Base-by-base conservation (phyloP, 2,329 filamentous ascomycete species). In the Alternaria triticimaculans region DNA sequence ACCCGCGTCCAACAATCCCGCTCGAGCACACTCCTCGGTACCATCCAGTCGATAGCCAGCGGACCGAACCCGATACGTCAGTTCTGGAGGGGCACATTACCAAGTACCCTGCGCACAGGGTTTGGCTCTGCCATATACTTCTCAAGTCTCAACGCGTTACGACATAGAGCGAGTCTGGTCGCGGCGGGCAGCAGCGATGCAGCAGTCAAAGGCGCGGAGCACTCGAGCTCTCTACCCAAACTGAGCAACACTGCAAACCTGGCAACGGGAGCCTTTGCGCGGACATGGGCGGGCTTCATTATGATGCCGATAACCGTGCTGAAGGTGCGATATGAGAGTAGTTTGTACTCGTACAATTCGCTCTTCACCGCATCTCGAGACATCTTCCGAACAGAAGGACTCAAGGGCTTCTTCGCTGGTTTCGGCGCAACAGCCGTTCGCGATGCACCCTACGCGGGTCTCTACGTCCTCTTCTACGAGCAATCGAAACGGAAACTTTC, bases 231-330 rank as follows among this genome's bases (percentile, higher is more conserved):
- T 2, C 85, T 97, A 11, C 93, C 94, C 0, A 92, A 92, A 70
- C 86, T 98, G 49, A 92, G 91, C 66, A 93, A 96, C 76, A 88
- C 90, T 4, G 92, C 91, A 55, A 99, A 99, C 75, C 85, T 99
- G 20, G 83, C 92, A 12, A 94, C 95, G 0, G 96, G 96, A 10
- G 94, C 94, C 7, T 85, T 89, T 18, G 94, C 96, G 23, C 87
- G 96, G 57, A 94, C 93, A 2, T 90, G 92, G 56, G 95, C 95
- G 0, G 96, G 96, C 41, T 92, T 97, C 75, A 83, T 96, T 49
- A 89, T 98, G 82, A 98, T 97, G 92, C 96, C 96, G 2, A 88
- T 98, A 64, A 99, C 96, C 2, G 91, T 99, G 48, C 90, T 99
- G 75, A 99, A 99, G 78, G 96, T 98, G 46, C 92, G 96, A 48